Conservation (phyloP, 306 rosid genomes). For the Cucumis sativus region DNA sequence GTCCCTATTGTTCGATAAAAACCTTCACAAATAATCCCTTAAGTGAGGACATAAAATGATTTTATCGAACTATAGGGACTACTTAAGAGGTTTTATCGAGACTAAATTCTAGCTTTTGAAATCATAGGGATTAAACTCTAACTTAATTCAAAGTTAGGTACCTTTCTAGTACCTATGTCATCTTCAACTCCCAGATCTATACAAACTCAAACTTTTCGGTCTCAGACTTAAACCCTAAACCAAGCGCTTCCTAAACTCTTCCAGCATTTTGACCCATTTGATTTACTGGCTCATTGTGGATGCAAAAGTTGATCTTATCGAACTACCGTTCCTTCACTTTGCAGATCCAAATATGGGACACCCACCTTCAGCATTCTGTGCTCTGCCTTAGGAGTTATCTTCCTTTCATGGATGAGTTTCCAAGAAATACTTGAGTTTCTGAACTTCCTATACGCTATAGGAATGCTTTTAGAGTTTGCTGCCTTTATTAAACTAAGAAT, state of each 20-base stretch:
- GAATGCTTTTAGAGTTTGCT: slow-evolving; percentile 86
- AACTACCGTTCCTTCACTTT: slow-evolving; percentile 5
- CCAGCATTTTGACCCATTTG: not conserved
- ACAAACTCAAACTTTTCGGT: not conserved
- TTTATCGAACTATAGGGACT: no score
- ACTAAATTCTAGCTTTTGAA: no score
- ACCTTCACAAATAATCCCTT: no score
- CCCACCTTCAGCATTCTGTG: slow-evolving; percentile 72
- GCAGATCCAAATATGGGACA: slow-evolving; percentile 71
- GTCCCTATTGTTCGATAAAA: no score
- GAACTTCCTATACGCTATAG: slow-evolving; percentile 69
- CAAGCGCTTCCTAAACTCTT: not conserved
- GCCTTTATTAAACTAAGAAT: slow-evolving; percentile 64
- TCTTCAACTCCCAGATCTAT: not conserved
- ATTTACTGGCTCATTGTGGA: not conserved
- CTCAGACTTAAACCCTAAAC: not conserved
- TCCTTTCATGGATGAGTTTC: slow-evolving; percentile 93
- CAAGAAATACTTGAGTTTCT: slow-evolving; percentile 81
- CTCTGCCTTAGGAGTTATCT: slow-evolving; percentile 76
- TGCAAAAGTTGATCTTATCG: not conserved
- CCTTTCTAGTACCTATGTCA: not conserved
- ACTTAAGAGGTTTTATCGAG: no score
- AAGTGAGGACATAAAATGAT: no score
- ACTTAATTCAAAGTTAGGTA: not conserved
- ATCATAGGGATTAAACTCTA: no score